These are phyloP conservation scores for Trichomonascaceae sp. DNA, from an alignment of 1,139 yeast species.

Conservation along the genomic window DNA sequence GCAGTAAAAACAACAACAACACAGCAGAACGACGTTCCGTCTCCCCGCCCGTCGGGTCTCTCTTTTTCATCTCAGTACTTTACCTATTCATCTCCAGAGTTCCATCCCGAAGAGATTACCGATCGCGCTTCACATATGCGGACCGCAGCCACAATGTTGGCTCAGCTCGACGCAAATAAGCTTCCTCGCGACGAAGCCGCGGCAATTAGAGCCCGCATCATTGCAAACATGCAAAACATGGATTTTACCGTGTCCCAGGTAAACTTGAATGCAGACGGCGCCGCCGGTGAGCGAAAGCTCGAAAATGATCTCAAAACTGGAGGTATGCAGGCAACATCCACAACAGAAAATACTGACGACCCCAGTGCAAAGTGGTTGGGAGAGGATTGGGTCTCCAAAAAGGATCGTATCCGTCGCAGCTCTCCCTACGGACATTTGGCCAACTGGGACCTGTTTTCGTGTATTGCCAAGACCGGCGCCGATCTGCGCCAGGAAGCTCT, in stretches of 20 bases:
- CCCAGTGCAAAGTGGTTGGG: slow-evolving; percentile 50
- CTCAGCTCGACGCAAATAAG: slow-evolving; percentile 61
- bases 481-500: slow-evolving; percentile 95
- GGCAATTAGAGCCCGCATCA: slow-evolving; percentile 61
- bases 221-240: slow-evolving; percentile 77
- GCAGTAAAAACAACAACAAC: too few species aligned
- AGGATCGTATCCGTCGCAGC: slow-evolving; percentile 59
- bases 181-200: slow-evolving; percentile 61
- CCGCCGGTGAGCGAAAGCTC: slow-evolving; percentile 81
- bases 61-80: slow-evolving; percentile 24
- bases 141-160: slow-evolving; percentile 87
- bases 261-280: slow-evolving; percentile 39
- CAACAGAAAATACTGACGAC: slow-evolving; percentile 19
- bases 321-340: slow-evolving; percentile 32
- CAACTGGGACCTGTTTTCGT: slow-evolving; percentile 92
- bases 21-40: slow-evolving; percentile 6
- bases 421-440: slow-evolving; percentile 75
- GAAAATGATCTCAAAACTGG: slow-evolving; percentile 83
- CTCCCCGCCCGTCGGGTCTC: slow-evolving; percentile 25
- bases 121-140: slow-evolving; percentile 85
- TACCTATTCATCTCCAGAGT: slow-evolving; percentile 3
- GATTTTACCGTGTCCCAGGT: slow-evolving; percentile 29
- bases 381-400: slow-evolving; percentile 84
- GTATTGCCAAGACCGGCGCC: slow-evolving; percentile 90
- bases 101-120: slow-evolving; percentile 17